phyloP scores from a whole-genome alignment of 768 basidiomycete species.

The Cubamyces sp. region DNA sequence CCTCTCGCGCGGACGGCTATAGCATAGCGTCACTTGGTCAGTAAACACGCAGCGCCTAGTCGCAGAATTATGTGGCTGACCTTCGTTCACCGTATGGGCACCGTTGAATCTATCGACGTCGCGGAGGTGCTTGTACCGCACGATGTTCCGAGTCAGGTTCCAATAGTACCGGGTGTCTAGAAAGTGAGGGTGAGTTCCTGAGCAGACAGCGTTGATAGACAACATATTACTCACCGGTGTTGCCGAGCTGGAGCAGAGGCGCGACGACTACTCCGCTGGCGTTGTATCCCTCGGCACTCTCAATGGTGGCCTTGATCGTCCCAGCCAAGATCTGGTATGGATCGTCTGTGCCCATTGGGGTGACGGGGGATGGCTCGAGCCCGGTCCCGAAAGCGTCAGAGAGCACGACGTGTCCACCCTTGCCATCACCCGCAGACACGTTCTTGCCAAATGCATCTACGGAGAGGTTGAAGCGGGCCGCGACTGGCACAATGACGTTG shows the following conservation, averaged over 20 bases:
- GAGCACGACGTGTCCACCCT: slow-evolving; percentile 52
- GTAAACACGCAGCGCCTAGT: neutral
- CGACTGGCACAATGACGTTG: slow-evolving; percentile 66
- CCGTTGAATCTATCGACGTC: slow-evolving; percentile 29
- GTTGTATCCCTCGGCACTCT: slow-evolving; percentile 24
- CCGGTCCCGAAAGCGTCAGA: slow-evolving; percentile 50
- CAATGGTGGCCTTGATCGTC: slow-evolving; percentile 33
- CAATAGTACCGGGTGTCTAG: slow-evolving; percentile 51
- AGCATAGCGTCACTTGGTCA: slow-evolving; percentile 5
- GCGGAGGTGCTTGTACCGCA: slow-evolving; percentile 56
- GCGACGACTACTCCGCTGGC: slow-evolving; percentile 28
- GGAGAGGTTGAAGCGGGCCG: slow-evolving; percentile 58
- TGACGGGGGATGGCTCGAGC: slow-evolving; percentile 71
- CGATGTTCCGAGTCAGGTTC: slow-evolving; percentile 58
- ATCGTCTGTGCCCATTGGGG: slow-evolving; percentile 41
- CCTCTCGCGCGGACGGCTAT: slow-evolving; percentile 52
- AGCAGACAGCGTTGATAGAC: neutral
- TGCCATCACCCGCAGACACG: slow-evolving; percentile 40
- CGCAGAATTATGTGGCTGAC: slow-evolving; percentile 42
- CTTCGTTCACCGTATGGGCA: slow-evolving; percentile 77
- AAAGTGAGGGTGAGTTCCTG: neutral
- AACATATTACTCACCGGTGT: slow-evolving; percentile 28
- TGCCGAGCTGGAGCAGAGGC: slow-evolving; percentile 25
- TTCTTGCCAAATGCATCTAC: slow-evolving; percentile 58
- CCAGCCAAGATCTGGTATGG: slow-evolving; percentile 41